Conservation (phyloP, 495 filamentous ascomycete genomes). For the Corynascus novoguineensis region DNA sequence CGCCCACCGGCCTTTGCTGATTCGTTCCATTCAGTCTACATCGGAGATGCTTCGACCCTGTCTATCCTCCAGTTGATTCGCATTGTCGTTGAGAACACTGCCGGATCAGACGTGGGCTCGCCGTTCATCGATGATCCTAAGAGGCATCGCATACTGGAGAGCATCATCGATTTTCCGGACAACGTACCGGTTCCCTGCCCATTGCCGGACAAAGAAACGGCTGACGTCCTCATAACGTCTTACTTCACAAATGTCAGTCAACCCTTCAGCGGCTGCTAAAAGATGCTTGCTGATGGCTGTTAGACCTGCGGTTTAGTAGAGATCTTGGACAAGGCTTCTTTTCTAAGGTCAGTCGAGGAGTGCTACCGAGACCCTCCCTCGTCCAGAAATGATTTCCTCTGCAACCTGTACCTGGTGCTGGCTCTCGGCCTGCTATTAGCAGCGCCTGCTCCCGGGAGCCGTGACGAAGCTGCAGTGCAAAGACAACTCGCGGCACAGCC, state of each 20-base stretch:
- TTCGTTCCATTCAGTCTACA: conserved; percentile 45
- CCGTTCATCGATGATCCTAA: conserved; percentile 65
- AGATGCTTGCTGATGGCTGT: conserved; percentile 13
- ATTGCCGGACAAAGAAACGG: conserved; percentile 51
- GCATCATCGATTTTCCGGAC: conserved; percentile 45
- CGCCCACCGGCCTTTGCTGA: conserved; percentile 1
- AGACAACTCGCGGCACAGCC: conserved; percentile 40
- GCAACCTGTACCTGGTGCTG: conserved; percentile 52
- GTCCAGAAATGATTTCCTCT: conserved; percentile 46
- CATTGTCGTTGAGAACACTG: conserved; percentile 62
- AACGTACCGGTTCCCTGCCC: conserved; percentile 42
- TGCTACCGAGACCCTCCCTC: conserved; percentile 51
- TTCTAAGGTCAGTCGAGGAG: conserved; percentile 44
- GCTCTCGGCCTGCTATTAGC: conserved; percentile 55
- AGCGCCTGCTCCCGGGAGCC: conserved; percentile 44
- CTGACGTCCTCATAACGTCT: conserved; percentile 49
- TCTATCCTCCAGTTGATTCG: conserved; percentile 68
- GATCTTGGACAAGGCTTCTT: conserved; percentile 47
- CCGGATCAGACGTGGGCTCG: conserved; percentile 48
- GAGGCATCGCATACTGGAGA: conserved; percentile 64
- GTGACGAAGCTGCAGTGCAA: conserved; percentile 47
- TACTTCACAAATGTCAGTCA: conserved; percentile 55
- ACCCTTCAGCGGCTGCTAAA: neutral
- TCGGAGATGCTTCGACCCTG: conserved; percentile 67
- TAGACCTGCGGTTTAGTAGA: conserved; percentile 55